Percentiles rank a stretch among this genome's conserved stretches.
Conservation (phyloP, 1,284 basidiomycete species). For the Trametes polyzona region DNA sequence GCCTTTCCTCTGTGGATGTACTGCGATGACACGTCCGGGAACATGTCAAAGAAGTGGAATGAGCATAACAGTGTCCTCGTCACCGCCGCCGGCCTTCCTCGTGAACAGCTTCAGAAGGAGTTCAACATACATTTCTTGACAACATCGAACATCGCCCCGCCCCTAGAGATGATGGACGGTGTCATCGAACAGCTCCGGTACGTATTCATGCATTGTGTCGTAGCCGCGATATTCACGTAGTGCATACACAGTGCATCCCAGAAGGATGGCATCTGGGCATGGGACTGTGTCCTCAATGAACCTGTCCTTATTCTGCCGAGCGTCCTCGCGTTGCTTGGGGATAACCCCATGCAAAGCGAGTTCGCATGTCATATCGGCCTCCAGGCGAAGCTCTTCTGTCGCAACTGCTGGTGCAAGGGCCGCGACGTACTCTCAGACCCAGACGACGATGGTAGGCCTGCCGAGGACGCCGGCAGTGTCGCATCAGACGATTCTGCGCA, state of each 20-base stretch:
- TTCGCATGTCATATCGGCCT: conserved; percentile 47
- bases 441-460: too few species aligned
- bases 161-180: conserved; percentile 47
- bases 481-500: background rate
- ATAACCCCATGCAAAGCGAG: conserved; percentile 53
- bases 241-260: conserved; percentile 33
- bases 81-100: conserved; percentile 37
- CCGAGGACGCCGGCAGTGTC: conserved; percentile 25
- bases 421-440: too few species aligned
- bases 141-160: conserved; percentile 45
- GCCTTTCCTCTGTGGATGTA: conserved; percentile 25
- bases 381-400: conserved; percentile 43
- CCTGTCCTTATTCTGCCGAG: conserved; percentile 38
- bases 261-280: conserved; percentile 40
- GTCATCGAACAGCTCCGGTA: conserved; percentile 23
- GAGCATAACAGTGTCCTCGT: conserved; percentile 45
- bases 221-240: too few species aligned
- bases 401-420: conserved; percentile 40
- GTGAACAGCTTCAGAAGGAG: conserved; percentile 24
- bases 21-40: conserved; percentile 33
- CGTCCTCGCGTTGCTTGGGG: conserved; percentile 42
- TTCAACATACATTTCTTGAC: conserved; percentile 43
- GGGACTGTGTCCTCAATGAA: conserved; percentile 36
- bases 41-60: conserved; percentile 44
- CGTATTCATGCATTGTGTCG: background rate